Percentiles rank a stretch among this genome's conserved stretches.
phyloP scores from a whole-genome alignment of 2,329 filamentous ascomycete species.

The Neocatenulostroma microsporum region DNA sequence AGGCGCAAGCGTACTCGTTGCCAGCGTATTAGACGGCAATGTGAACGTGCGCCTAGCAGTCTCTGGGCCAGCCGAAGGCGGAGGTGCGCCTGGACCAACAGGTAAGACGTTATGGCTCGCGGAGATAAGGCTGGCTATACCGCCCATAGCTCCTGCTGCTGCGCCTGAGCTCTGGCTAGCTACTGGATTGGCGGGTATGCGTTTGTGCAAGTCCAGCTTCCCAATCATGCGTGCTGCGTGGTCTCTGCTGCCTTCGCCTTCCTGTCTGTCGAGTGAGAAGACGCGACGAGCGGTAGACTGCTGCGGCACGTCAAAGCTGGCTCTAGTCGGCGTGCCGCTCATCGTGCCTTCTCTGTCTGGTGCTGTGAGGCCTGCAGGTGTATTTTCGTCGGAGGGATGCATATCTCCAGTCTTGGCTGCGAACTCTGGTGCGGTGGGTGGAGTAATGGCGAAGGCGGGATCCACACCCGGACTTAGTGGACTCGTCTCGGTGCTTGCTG shows the following conservation, averaged over 20 bases:
- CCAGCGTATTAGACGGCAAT: no score
- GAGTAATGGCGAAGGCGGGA: conserved; percentile 86
- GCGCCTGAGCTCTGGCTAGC: conserved; percentile 13
- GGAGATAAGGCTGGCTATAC: conserved; percentile 78
- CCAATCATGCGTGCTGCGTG: conserved; percentile 86
- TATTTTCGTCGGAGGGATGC: no score
- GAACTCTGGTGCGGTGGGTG: conserved; percentile 82
- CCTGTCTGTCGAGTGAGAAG: conserved; percentile 42
- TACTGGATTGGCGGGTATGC: conserved; percentile 52
- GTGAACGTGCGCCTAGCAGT: conserved; percentile 26
- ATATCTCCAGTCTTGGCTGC: conserved; percentile 69
- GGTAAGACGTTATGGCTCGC: conserved; percentile 74
- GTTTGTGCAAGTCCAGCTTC: conserved; percentile 82
- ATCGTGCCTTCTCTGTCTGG: neutral
- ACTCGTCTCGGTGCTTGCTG: conserved; percentile 44
- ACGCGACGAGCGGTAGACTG: conserved; percentile 42
- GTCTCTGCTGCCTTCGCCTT: conserved; percentile 60
- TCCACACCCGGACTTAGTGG: conserved; percentile 42
- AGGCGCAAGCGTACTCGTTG: conserved; percentile 64
- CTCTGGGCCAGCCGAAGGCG: conserved; percentile 24
- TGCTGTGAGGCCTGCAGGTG: no score
- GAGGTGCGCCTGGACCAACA: conserved; percentile 45
- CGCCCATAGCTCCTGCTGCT: conserved; percentile 46
- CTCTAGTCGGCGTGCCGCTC: no score
- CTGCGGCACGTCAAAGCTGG: no score